Base-by-base conservation (phyloP, 1,284 basidiomycete genomes). In the Moesziomyces globuligerus region DNA sequence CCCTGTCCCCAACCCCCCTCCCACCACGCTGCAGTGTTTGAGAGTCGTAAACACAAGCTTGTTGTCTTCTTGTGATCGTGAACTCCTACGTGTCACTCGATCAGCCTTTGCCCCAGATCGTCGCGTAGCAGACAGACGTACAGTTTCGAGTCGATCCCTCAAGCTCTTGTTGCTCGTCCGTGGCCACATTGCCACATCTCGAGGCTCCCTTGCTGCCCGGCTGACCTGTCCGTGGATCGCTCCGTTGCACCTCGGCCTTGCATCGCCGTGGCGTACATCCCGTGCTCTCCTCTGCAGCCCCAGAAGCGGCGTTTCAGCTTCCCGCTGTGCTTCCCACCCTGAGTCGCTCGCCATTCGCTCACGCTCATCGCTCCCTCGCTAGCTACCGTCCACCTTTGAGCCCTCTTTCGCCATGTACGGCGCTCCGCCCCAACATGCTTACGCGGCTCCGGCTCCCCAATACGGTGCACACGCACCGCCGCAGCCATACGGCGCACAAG, bases 391-490 rank as follows among this genome's bases (percentile, higher is more conserved):
- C 18, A 10, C 29, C 4, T 46, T 41, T 51, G 29, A 42, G 28
- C 25, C 17, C 17, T 20, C 26, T 20, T 3, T 24, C 37, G 24
- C 23, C 32, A 65, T 65, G 61, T 65, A 65, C 50, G 54, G 61
- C 38, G 54, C 50, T 38, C 61, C 61, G 41, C 54, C 46, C 29
- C 53, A 47, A 45, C 57, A 51, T 26, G 60, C 36, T 15, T 64
- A 57, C 24, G 54, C 40, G 38, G 49, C 54, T 41, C 54, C 49
- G 29, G 28, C 42, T 10, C 54, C 54, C 34, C 61, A 53, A 15
- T 65, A 57, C 49, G 61, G 54, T 20, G 53, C 44, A 23, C 56
- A 50, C 23, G 47, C 41, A 8, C 18, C 17, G 4, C 17, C 10
- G 24, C 48, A 32, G 18, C 29, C 38, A 10, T 54, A 60, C 25